Conservation (phyloP, 306 rosid genomes). For the Medicago arabica region DNA sequence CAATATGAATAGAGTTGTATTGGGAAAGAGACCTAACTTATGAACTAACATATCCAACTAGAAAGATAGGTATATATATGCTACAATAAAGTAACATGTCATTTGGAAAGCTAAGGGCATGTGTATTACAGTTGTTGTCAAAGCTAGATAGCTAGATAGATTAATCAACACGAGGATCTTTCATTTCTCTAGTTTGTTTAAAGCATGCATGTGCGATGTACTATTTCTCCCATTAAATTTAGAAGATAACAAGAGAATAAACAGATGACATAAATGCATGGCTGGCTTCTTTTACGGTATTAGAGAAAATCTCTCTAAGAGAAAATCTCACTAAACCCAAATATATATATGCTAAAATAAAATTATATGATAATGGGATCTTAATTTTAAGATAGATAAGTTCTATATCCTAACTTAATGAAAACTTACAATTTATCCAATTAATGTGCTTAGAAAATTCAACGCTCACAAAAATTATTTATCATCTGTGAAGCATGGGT, state of each 20-base stretch:
- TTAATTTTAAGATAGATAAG: no score
- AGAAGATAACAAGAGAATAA: slow-evolving; percentile 33
- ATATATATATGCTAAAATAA: no score
- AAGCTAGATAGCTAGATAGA: slow-evolving; percentile 40
- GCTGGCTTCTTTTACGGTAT: slow-evolving; percentile 43
- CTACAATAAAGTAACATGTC: slow-evolving; percentile 36
- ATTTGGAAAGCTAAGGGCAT: slow-evolving; percentile 49
- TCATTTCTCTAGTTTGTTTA: slow-evolving; percentile 49
- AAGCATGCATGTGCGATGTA: slow-evolving; percentile 66
- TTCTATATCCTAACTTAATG: no score
- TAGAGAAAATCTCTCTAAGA: background rate
- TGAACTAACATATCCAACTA: slow-evolving; percentile 25
- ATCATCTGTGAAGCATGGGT: no score
- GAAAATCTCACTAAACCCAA: background rate
- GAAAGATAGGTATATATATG: background rate
- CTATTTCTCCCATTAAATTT: slow-evolving; percentile 44
- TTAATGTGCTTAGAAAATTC: no score
- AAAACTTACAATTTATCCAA: no score
- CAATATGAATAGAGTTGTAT: slow-evolving; percentile 12
- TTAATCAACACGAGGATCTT: slow-evolving; percentile 46
- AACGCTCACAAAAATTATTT: no score
- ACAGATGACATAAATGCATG: slow-evolving; percentile 39
- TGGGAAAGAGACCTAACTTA: slow-evolving; percentile 28
- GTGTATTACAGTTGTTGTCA: slow-evolving; percentile 57
- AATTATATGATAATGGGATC: no score